Evolutionary conservation across 768 basidiomycete genomes (phyloP).

Genomic region (Cystoderma amianthinum): DNA sequence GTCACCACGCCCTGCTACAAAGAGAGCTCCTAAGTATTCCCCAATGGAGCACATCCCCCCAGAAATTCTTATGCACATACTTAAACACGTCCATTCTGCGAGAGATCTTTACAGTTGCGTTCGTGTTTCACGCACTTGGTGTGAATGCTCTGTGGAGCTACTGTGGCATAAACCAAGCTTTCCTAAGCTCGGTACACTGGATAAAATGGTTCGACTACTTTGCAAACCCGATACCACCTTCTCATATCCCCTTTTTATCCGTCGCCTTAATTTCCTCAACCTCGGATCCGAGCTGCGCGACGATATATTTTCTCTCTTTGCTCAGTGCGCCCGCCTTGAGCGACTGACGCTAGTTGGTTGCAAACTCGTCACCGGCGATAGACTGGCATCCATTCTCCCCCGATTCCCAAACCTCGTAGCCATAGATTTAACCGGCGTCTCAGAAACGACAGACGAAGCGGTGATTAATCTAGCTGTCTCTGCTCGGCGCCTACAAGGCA

Average conservation of each 20-base stretch:
- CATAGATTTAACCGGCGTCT: conserved; percentile 75
- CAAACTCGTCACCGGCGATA: conserved; percentile 53
- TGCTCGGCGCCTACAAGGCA: conserved; percentile 78
- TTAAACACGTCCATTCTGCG: conserved; percentile 73
- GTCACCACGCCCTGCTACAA: conserved; percentile 10
- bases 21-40: conserved; percentile 29
- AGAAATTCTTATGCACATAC: conserved; percentile 89
- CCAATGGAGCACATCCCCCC: conserved; percentile 72
- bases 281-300: conserved; percentile 67
- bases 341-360: conserved; percentile 86
- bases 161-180: conserved; percentile 91
- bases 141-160: conserved; percentile 91
- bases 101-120: conserved; percentile 70
- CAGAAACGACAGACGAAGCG: conserved; percentile 61
- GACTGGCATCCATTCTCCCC: conserved; percentile 59
- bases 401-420: conserved; percentile 75
- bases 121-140: conserved; percentile 88
- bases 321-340: conserved; percentile 75
- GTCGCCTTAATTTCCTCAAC: conserved; percentile 83
- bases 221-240: conserved; percentile 64
- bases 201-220: conserved; percentile 74
- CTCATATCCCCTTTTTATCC: conserved; percentile 81
- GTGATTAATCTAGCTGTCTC: conserved; percentile 63
- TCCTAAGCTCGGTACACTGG: conserved; percentile 58
- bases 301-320: conserved; percentile 64